Evolutionary conservation across 129 eudicot genomes (phyloP).

Genomic region (Pittosporum tobira): DNA sequence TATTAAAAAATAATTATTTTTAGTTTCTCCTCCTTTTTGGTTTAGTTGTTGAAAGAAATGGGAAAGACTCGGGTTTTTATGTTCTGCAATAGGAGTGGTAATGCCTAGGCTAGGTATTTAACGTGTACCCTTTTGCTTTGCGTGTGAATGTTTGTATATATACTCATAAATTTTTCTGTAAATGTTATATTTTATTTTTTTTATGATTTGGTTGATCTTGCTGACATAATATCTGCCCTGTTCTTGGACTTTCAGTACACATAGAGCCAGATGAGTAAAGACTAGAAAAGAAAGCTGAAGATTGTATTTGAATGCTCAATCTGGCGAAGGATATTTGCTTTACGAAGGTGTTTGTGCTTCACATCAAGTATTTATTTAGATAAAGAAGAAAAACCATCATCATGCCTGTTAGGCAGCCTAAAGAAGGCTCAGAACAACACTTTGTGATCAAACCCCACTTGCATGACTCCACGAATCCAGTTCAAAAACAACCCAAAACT

Average conservation of each 20-base stretch:
- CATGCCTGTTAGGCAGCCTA: constrained; percentile 58
- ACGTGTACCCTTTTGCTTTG: constrained; percentile 20
- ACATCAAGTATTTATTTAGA: neutral
- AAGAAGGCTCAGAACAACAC: constrained; percentile 45
- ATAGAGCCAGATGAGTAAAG: constrained; percentile 20
- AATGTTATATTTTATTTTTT: neutral
- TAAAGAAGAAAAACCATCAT: neutral
- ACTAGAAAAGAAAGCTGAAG: constrained; percentile 1
- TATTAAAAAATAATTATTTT: no score
- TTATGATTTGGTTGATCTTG: constrained; percentile 16
- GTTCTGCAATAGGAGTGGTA: constrained; percentile 17
- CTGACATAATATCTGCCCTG: constrained; percentile 26
- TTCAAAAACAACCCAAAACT: constrained; percentile 26
- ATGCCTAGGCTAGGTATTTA: constrained; percentile 9
- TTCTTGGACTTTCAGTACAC: constrained; percentile 26
- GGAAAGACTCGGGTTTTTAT: neutral
- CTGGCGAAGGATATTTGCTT: constrained; percentile 10
- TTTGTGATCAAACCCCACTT: constrained; percentile 39
- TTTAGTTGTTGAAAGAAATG: constrained; percentile 19
- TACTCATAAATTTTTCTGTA: constrained; percentile 14
- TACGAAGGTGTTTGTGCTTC: neutral
- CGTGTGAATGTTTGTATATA: constrained; percentile 19
- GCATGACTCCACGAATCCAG: constrained; percentile 26
- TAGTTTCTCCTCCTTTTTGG: no score
- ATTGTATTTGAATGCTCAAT: constrained; percentile 11